A percentile compares a stretch with the other conserved stretches of the same genome.
These are phyloP conservation scores for Yamadazyma insecticola DNA, from an alignment of 805 yeast species.

Conservation along the genomic window DNA sequence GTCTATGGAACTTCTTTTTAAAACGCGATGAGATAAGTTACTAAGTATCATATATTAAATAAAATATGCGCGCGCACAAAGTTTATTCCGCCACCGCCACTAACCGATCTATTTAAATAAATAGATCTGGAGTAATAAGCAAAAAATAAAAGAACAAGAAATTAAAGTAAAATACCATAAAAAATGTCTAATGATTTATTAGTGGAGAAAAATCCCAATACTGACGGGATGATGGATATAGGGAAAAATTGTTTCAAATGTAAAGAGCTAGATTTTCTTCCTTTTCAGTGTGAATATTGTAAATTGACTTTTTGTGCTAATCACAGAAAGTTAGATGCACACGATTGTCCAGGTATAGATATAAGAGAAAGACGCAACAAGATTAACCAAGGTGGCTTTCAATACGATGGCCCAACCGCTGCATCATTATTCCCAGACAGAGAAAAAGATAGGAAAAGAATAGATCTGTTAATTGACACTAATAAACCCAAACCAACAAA, in stretches of 20 bases:
- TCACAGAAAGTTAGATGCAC: slow-evolving; percentile 38
- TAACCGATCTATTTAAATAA: slow-evolving; percentile 1
- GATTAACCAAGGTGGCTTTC: slow-evolving; percentile 8
- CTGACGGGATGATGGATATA: slow-evolving; percentile 45
- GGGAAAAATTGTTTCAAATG: slow-evolving; percentile 57
- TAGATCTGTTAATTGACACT: slow-evolving; percentile 22
- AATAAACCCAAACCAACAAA: slow-evolving; percentile 18
- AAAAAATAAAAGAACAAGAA: no score
- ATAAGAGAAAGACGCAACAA: neutral
- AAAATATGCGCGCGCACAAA: no score
- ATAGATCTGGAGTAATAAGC: no score
- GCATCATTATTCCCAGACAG: slow-evolving; percentile 51
- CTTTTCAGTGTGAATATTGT: slow-evolving; percentile 51
- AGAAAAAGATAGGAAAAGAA: slow-evolving; percentile 31
- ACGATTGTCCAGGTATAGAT: slow-evolving; percentile 23
- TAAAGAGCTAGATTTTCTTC: slow-evolving; percentile 52
- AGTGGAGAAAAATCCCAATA: slow-evolving; percentile 7
- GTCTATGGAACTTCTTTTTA: no score
- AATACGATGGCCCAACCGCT: slow-evolving; percentile 21
- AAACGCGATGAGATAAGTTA: no score
- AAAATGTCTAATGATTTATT: no score
- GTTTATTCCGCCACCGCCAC: slow-evolving; percentile 11
- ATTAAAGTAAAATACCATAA: no score
- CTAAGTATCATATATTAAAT: no score
- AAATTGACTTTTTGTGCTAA: slow-evolving; percentile 43